phyloP scores from a whole-genome alignment of 192 early-diverging fungal species.

The Cetraspora pellucida region DNA sequence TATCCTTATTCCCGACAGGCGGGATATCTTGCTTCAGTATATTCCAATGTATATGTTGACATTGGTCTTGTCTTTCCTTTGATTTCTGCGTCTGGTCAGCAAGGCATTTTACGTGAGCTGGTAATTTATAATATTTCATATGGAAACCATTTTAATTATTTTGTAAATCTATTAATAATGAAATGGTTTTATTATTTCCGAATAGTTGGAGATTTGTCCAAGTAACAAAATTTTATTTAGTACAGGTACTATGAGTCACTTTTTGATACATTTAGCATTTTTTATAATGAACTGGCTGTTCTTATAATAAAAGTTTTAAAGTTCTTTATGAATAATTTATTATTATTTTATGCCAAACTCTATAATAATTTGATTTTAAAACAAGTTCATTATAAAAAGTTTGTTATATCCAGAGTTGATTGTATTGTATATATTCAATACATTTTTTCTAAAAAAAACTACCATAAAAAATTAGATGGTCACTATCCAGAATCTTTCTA shows the following conservation, averaged over 20 bases:
- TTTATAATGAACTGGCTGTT: too few relatives aligned
- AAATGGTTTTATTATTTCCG: not conserved
- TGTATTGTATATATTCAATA: too few relatives aligned
- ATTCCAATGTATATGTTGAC: constrained; percentile 29
- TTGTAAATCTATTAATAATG: not conserved
- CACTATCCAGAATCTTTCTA: constrained; percentile 26
- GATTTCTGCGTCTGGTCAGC: not conserved
- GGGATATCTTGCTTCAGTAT: constrained; percentile 32
- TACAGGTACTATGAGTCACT: constrained; percentile 4
- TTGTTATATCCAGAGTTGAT: not conserved
- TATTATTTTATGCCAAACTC: too few relatives aligned
- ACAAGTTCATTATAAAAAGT: too few relatives aligned
- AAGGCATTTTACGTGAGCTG: not conserved
- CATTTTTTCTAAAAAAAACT: not conserved
- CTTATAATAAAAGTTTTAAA: too few relatives aligned
- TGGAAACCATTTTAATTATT: not conserved
- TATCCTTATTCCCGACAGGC: constrained; percentile 38
- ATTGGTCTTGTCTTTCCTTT: constrained; percentile 14
- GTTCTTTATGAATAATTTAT: too few relatives aligned
- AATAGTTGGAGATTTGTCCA: constrained; percentile 21
- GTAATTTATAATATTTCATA: not conserved
- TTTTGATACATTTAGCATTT: too few relatives aligned
- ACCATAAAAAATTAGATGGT: constrained; percentile 17
- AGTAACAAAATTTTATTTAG: constrained; percentile 31
- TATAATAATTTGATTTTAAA: too few relatives aligned